Evolutionary conservation across 805 yeast genomes (phyloP).

Genomic region (Schwanniomyces occidentalis): DNA sequence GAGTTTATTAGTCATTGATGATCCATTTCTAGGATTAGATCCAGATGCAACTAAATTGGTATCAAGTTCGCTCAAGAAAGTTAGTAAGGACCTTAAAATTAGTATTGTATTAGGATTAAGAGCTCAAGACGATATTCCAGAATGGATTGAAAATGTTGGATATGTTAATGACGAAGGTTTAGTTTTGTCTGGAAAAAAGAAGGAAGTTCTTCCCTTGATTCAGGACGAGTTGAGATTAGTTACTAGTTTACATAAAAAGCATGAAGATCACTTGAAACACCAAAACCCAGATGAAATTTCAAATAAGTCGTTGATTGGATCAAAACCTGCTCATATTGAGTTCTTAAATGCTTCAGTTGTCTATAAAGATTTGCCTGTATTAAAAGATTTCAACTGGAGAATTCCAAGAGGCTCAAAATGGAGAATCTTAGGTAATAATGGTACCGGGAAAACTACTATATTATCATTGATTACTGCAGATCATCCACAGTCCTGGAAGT

Average conservation of each 20-base stretch:
- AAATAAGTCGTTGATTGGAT: conserved; percentile 5
- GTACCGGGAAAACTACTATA: conserved; percentile 90
- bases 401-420: conserved; percentile 75
- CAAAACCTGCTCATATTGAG: conserved; percentile 31
- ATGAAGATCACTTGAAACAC: conserved; percentile 4
- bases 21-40: conserved; percentile 90
- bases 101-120: conserved; percentile 74
- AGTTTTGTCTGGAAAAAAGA: conserved; percentile 46
- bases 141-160: conserved; percentile 76
- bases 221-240: conserved; percentile 10
- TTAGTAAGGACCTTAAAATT: conserved; percentile 42
- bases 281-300: conserved; percentile 9
- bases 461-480: conserved; percentile 85
- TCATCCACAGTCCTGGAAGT: conserved; percentile 95
- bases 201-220: conserved; percentile 21
- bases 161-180: conserved; percentile 61
- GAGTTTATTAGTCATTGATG: conserved; percentile 71
- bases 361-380: conserved; percentile 62
- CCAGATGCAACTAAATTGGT: conserved; percentile 67
- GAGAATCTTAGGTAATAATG: conserved; percentile 89
- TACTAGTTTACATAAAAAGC: conserved; percentile 14
- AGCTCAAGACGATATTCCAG: conserved; percentile 71
- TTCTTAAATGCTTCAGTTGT: conserved; percentile 63
- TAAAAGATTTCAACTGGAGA: conserved; percentile 63
- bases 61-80: conserved; percentile 46